These are phyloP conservation scores for Prinsepia uniflora DNA, from an alignment of 306 rosid species.

Conservation along the genomic window DNA sequence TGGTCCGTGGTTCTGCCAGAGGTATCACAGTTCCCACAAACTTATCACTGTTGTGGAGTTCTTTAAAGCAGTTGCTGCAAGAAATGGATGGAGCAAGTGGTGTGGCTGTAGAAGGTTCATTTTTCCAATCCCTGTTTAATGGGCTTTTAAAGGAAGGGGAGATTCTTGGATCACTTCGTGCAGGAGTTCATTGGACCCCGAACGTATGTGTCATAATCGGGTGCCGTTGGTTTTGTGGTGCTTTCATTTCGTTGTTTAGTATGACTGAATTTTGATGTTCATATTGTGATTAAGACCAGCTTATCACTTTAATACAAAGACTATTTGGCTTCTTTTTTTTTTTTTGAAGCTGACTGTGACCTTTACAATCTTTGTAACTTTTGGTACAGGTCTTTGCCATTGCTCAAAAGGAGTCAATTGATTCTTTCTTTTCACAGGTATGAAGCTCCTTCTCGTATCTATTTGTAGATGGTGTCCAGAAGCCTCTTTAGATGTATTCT, in stretches of 20 bases:
- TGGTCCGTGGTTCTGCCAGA: slow-evolving; percentile 94
- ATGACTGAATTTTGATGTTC: not conserved
- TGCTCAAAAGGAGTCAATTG: slow-evolving; percentile 85
- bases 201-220: slow-evolving; percentile 57
- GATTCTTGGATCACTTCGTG: slow-evolving; percentile 84
- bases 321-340: not conserved
- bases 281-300: not conserved
- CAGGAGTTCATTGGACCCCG: slow-evolving; percentile 98
- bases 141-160: slow-evolving; percentile 77
- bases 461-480: slow-evolving; percentile 13
- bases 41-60: slow-evolving; percentile 70
- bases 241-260: not conserved
- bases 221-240: slow-evolving; percentile 12
- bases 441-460: slow-evolving; percentile 19
- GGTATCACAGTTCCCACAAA: slow-evolving; percentile 77
- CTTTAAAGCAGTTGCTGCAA: slow-evolving; percentile 75
- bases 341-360: not conserved
- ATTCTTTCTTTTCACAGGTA: slow-evolving; percentile 96
- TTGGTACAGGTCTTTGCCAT: slow-evolving; percentile 73
- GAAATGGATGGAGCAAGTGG: slow-evolving; percentile 84
- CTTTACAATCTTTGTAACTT: slow-evolving; percentile 25
- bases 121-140: slow-evolving; percentile 84
- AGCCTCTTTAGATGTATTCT: slow-evolving; percentile 13
- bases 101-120: slow-evolving; percentile 78
- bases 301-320: not conserved